phyloP scores from a whole-genome alignment of 1,284 basidiomycete species.

The Vanrija sp. region DNA sequence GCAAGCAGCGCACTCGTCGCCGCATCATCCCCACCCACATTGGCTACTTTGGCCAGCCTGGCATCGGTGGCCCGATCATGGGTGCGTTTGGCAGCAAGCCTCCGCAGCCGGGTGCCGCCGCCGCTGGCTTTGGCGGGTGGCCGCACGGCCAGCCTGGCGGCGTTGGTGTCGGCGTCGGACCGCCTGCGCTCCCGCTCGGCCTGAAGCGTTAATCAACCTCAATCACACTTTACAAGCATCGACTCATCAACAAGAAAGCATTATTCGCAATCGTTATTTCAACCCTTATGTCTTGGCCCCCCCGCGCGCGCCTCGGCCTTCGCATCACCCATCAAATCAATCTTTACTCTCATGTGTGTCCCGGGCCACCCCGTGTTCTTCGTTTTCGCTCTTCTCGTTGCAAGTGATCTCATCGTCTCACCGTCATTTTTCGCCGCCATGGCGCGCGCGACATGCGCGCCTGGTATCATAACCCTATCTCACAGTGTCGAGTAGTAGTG shows the following conservation, averaged over 20 bases:
- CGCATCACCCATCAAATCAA: background rate
- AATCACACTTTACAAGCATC: background rate
- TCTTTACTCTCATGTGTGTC: background rate
- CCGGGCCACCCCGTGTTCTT: constrained; percentile 1
- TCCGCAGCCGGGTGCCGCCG: constrained; percentile 6
- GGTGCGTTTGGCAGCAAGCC: constrained; percentile 32
- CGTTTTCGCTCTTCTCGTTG: constrained; percentile 20
- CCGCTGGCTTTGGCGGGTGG: constrained; percentile 2
- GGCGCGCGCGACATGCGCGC: background rate
- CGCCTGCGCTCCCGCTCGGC: constrained; percentile 17
- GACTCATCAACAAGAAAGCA: background rate
- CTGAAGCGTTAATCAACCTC: background rate
- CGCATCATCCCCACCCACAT: constrained; percentile 47
- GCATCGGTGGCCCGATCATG: constrained; percentile 39
- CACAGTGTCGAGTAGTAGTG: too few species aligned
- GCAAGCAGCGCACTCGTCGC: constrained; percentile 39
- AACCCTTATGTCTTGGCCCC: background rate
- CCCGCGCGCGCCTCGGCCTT: too few species aligned
- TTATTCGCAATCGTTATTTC: background rate
- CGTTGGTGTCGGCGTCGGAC: constrained; percentile 31
- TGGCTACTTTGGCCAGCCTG: constrained; percentile 41
- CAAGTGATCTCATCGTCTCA: constrained; percentile 3
- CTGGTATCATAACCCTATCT: too few species aligned
- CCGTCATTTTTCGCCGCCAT: background rate
- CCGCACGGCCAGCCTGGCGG: constrained; percentile 14